phyloP scores from a whole-genome alignment of 331 rosid genomes.

The Cucumis variabilis region DNA sequence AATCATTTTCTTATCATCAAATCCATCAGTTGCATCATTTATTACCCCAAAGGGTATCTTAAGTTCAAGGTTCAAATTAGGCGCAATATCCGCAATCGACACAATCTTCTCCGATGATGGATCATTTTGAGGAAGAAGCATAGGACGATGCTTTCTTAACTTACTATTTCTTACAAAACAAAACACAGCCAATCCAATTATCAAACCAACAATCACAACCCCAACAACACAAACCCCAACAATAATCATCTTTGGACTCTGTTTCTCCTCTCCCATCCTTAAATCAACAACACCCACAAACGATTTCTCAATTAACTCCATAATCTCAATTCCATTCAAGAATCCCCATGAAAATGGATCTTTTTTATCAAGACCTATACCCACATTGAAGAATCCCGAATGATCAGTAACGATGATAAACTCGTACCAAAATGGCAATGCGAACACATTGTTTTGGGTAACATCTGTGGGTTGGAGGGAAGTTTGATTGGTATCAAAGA shows the following conservation, averaged over 20 bases:
- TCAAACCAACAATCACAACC: neutral
- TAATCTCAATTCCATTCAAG: constrained; percentile 40
- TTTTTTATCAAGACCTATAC: neutral
- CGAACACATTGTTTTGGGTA: rapidly evolving
- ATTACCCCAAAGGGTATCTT: constrained; percentile 16
- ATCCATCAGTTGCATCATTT: neutral
- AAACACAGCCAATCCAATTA: neutral
- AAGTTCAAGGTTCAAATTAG: constrained; percentile 15
- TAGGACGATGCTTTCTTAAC: neutral
- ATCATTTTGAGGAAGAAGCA: neutral
- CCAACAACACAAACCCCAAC: constrained; percentile 22
- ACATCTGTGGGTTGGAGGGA: rapidly evolving
- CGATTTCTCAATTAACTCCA: constrained; percentile 33
- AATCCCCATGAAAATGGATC: neutral
- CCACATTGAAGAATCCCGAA: constrained; percentile 18
- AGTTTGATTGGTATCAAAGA: neutral
- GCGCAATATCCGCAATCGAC: constrained; percentile 12
- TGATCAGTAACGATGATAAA: neutral
- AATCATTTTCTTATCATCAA: constrained; percentile 21
- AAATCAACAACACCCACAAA: neutral
- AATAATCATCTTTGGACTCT: neutral
- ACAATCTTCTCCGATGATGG: neutral
- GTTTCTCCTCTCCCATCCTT: neutral
- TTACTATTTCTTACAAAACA: neutral
- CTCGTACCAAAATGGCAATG: constrained; percentile 11